Evolutionary conservation across 139 green algal species (phyloP), one percentile per base, ranked within the genome.

Genomic region (Axilococcus clingmanii): DNA sequence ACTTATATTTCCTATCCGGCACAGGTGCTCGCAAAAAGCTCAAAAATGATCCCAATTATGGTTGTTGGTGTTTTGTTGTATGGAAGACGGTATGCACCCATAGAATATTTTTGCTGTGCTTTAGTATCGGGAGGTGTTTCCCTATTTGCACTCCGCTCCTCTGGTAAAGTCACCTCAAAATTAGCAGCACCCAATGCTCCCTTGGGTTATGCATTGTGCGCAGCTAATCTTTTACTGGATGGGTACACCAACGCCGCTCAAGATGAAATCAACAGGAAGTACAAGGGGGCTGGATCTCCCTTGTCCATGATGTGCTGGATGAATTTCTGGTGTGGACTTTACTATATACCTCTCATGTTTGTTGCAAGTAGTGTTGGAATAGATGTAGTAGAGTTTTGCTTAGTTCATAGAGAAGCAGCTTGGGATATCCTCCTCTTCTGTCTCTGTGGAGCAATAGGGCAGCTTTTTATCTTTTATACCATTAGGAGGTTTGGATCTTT

Each of bases 401-500:
- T 36, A 4, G 40, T 63, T 17, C 75, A 95, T 65, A 80, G 81
- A 7, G 74, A 83, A 57, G 71, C 29, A 47, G 59, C 33, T 15
- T 58, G 19, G 27, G 79, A 97, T 58, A 57, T 97, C 0, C 17
- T 83, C 22, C 55, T 91, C 17, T 98, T 97, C 74, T 96, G 88
- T 66, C 30, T 93, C 5, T 96, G 90, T 52, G 89, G 89, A 35
- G 86, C 84, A 0, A 57, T 95, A 22, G 92, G 87, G 14, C 91
- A 99, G 75, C 78, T 97, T 22, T 97, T 96, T 72, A 97, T 99
- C 40, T 99, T 98, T 62, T 75, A 77, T 53, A 96, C 86, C 23
- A 96, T 99, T 69, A 78, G 80, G 55, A 56, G 32, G 7, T 96
- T 96, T 76, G 92, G 92, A 7, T 78, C 79, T 8, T 63, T 98